Evolutionary conservation across 2,329 filamentous ascomycete genomes (phyloP).

Genomic region (Fusarium globosum): DNA sequence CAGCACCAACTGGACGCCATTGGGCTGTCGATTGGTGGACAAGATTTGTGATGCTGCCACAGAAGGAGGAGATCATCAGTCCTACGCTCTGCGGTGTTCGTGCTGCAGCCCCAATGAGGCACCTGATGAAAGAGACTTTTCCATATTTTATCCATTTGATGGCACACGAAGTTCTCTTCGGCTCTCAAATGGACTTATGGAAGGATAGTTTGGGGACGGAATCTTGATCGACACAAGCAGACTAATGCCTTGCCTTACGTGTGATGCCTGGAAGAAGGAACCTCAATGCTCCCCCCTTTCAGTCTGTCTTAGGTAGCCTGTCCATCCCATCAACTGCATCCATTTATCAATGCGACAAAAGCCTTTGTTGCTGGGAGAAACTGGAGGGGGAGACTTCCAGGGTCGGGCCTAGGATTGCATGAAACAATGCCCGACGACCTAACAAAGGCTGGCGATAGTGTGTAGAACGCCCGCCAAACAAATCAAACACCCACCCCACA

Average conservation of each 20-base stretch:
- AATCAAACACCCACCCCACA: background rate
- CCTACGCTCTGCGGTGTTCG: slow-evolving; percentile 29
- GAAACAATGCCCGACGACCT: slow-evolving; percentile 6
- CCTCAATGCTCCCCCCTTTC: slow-evolving; percentile 12
- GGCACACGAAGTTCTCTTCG: background rate
- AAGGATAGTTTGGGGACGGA: slow-evolving; percentile 15
- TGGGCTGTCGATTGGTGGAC: slow-evolving; percentile 28
- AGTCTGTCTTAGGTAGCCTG: background rate
- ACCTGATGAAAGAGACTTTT: slow-evolving; percentile 32
- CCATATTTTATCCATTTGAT: background rate
- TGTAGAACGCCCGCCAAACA: slow-evolving; percentile 20
- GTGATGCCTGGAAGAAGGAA: slow-evolving; percentile 18
- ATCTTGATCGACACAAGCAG: slow-evolving; percentile 31
- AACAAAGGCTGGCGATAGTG: slow-evolving; percentile 13
- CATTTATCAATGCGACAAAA: slow-evolving; percentile 11
- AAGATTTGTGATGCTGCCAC: slow-evolving; percentile 28
- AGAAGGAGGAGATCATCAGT: slow-evolving; percentile 40
- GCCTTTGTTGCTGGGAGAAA: background rate
- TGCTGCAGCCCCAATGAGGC: slow-evolving; percentile 28
- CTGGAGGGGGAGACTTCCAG: background rate
- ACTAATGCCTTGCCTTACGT: slow-evolving; percentile 6
- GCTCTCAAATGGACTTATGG: background rate
- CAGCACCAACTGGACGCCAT: slow-evolving; percentile 22
- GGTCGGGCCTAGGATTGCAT: background rate
- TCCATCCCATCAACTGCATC: background rate